Percentiles rank a stretch among this genome's conserved stretches.
phyloP scores from a whole-genome alignment of 2,329 filamentous ascomycete genomes.

The Fusarium abutilonis region DNA sequence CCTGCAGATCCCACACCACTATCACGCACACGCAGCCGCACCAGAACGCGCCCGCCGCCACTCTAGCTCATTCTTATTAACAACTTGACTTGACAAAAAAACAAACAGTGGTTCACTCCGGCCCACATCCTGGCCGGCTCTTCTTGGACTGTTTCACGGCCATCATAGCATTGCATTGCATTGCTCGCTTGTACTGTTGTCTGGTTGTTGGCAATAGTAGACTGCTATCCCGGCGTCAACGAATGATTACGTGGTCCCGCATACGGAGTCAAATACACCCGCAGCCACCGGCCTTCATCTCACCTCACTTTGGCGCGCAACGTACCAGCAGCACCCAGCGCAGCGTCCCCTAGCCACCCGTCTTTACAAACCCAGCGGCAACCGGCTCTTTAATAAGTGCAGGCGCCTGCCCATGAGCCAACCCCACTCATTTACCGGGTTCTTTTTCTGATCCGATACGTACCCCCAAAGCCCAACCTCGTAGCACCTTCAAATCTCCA shows the following conservation, averaged over 20 bases:
- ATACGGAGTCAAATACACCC: slow-evolving; percentile 24
- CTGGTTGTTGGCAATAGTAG: slow-evolving; percentile 24
- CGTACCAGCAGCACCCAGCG: slow-evolving; percentile 12
- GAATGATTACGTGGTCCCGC: slow-evolving; percentile 24
- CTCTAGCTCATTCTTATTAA: slow-evolving; percentile 19
- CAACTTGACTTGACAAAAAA: slow-evolving; percentile 13
- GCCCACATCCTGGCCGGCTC: slow-evolving; percentile 21
- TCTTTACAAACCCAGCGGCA: slow-evolving; percentile 17
- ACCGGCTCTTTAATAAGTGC: slow-evolving; percentile 24
- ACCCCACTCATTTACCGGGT: slow-evolving; percentile 32
- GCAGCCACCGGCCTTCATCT: slow-evolving; percentile 15
- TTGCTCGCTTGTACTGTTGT: slow-evolving; percentile 30
- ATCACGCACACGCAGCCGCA: slow-evolving; percentile 26
- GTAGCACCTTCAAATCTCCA: slow-evolving; percentile 44
- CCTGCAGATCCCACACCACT: slow-evolving; percentile 36
- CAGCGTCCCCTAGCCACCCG: slow-evolving; percentile 25
- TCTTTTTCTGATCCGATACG: slow-evolving; percentile 31
- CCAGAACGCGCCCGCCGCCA: slow-evolving; percentile 17
- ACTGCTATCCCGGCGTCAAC: slow-evolving; percentile 21
- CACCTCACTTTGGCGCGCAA: slow-evolving; percentile 20
- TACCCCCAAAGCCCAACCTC: slow-evolving; percentile 45
- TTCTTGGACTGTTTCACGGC: slow-evolving; percentile 36
- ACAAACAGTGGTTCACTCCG: slow-evolving; percentile 15
- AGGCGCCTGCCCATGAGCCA: slow-evolving; percentile 30
- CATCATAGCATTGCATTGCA: slow-evolving; percentile 8